Conservation (phyloP, 768 basidiomycete species). For the Rhodotorula diobovata region DNA sequence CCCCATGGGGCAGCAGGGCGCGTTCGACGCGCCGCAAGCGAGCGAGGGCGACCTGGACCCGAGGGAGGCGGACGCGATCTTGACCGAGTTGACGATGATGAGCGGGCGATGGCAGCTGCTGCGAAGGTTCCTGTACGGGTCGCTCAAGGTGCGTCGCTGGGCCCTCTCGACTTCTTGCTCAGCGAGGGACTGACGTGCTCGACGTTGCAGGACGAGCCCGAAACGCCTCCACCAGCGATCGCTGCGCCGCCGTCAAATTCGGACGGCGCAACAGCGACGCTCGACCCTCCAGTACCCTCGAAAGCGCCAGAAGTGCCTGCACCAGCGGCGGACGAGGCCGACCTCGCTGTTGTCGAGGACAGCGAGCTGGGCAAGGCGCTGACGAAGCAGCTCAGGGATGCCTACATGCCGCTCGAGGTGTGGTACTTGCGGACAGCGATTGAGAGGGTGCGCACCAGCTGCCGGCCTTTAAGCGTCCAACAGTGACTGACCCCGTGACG, state of each 20-base stretch:
- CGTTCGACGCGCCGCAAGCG: conserved; percentile 23
- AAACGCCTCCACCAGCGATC: conserved; percentile 1
- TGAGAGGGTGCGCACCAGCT: conserved; percentile 77
- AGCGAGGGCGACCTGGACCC: conserved; percentile 64
- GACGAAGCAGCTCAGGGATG: conserved; percentile 56
- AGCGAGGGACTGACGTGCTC: too few relatives aligned
- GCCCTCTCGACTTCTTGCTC: background rate
- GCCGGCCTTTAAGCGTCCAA: too few relatives aligned
- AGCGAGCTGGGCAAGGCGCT: conserved; percentile 19
- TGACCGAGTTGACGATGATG: conserved; percentile 86
- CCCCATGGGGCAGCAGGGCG: conserved; percentile 14
- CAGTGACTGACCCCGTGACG: too few relatives aligned
- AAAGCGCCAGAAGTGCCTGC: conserved; percentile 49
- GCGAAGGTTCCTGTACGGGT: conserved; percentile 74
- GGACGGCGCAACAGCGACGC: conserved; percentile 20
- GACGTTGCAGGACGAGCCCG: conserved; percentile 35
- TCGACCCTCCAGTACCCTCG: conserved; percentile 58
- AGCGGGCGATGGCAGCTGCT: conserved; percentile 88
- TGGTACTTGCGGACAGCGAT: conserved; percentile 85
- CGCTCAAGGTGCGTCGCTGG: conserved; percentile 57
- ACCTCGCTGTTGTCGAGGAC: conserved; percentile 33
- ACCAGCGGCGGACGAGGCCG: conserved; percentile 9
- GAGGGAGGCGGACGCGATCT: conserved; percentile 79
- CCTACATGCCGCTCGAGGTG: conserved; percentile 81
- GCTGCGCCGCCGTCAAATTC: background rate